A percentile compares a stretch with the other conserved stretches of the same genome.
phyloP scores from a whole-genome alignment of 2,329 filamentous ascomycete species.

The Diaporthe amygdali region DNA sequence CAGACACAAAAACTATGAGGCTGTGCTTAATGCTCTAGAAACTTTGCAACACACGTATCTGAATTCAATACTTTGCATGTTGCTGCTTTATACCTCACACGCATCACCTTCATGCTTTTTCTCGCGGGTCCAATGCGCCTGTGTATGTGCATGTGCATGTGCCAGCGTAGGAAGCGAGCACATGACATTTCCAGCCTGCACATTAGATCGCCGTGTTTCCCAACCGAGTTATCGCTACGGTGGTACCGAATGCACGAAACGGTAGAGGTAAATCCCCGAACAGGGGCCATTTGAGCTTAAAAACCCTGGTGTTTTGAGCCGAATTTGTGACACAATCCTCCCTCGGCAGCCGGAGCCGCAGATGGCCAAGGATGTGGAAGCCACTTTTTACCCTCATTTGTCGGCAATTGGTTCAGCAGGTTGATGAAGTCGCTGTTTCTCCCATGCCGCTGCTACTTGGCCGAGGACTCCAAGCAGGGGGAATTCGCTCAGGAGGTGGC shows the following conservation, averaged over 20 bases:
- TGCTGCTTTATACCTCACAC: neutral
- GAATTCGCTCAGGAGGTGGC: no score
- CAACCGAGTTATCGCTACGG: neutral
- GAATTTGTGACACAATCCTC: conserved; percentile 8
- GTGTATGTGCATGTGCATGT: neutral
- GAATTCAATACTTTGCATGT: neutral
- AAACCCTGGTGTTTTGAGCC: conserved; percentile 7
- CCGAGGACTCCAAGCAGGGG: neutral
- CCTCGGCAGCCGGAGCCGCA: neutral
- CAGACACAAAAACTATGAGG: neutral
- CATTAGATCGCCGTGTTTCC: neutral
- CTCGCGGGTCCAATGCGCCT: no score
- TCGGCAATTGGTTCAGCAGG: neutral
- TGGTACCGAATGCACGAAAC: conserved; percentile 6
- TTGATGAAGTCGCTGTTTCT: neutral
- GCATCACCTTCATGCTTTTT: neutral
- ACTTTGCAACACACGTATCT: neutral
- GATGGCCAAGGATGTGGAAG: neutral
- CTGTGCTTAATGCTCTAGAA: neutral
- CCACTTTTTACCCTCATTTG: neutral
- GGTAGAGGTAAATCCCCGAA: neutral
- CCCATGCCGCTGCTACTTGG: neutral
- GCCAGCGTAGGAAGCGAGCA: neutral
- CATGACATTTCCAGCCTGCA: neutral
- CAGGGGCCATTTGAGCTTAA: conserved; percentile 4